Base-by-base conservation (phyloP, 2,329 filamentous ascomycete species). In the Colletotrichum destructivum region DNA sequence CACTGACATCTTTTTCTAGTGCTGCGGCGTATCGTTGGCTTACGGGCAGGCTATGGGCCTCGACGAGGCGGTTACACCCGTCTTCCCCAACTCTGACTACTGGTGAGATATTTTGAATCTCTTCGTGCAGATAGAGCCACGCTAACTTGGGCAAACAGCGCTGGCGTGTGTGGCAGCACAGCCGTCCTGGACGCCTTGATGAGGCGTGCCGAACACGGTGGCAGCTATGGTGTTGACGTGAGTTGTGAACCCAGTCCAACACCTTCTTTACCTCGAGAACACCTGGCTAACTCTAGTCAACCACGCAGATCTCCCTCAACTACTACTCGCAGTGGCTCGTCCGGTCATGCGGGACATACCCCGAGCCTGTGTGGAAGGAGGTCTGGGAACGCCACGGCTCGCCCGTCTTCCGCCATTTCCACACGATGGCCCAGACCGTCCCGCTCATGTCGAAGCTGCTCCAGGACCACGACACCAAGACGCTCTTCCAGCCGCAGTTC, bases 341-440 rank as follows among this genome's bases (percentile, higher is more conserved):
- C 15, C 74, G 79, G 23, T 79, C 76, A 2, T 79, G 77, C 61
- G 83, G 83, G 6, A 79, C 75, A 16, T 86, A 85, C 78, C 82
- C 83, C 0, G 73, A 77, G 3, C 40, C 69, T 0, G 65, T 71
- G 16, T 71, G 69, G 69, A 69, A 59, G 47, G 74, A 78, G 1
- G 77, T 88, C 15, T 89, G 88, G 87, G 74, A 84, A 82, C 79
- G 82, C 15, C 83, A 88, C 71, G 84, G 84, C 3, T 78, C 77
- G 23, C 83, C 82, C 6, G 81, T 86, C 1, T 89, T 87, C 79
- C 82, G 86, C 13, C 84, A 88, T 75, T 84, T 86, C 75, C 82
- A 89, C 73, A 80, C 82, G 40, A 88, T 88, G 85, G 71, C 69
- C 1, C 81, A 84, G 57, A 78, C 84, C 9, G 77, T 69, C 11